phyloP scores from a whole-genome alignment of 768 basidiomycete species.

The Termitomyces titanicus region DNA sequence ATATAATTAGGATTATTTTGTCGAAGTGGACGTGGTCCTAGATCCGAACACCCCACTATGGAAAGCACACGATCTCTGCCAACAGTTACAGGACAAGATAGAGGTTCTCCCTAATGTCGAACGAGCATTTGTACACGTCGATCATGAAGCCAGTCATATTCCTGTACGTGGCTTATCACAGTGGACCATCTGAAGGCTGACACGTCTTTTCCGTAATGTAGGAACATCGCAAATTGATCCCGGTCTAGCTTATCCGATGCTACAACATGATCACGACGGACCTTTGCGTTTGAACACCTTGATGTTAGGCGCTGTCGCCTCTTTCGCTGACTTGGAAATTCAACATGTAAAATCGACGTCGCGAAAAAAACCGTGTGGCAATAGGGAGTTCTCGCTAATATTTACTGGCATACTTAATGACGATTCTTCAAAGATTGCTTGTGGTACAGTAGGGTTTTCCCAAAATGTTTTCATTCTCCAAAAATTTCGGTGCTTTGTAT shows the following conservation, averaged over 20 bases:
- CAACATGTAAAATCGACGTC: background rate
- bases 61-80: constrained; percentile 84
- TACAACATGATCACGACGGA: background rate
- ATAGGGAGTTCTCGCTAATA: background rate
- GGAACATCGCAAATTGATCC: constrained; percentile 47
- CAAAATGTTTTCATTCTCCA: background rate
- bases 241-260: background rate
- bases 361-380: background rate
- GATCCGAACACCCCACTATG: constrained; percentile 82
- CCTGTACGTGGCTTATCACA: constrained; percentile 31
- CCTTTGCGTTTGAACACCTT: no score
- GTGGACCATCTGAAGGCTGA: constrained; percentile 1
- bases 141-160: constrained; percentile 86
- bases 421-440: background rate
- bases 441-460: background rate
- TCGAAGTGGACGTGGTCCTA: constrained; percentile 96
- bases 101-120: constrained; percentile 89
- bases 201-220: constrained; percentile 13
- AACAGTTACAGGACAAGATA: constrained; percentile 83
- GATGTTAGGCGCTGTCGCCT: background rate
- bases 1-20: constrained; percentile 70
- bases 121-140: constrained; percentile 92
- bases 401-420: background rate
- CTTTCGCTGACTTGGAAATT: background rate
- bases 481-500: background rate